These are phyloP conservation scores for Colletotrichum acutatum DNA, from an alignment of 2,329 filamentous ascomycete genomes.

Conservation along the genomic window DNA sequence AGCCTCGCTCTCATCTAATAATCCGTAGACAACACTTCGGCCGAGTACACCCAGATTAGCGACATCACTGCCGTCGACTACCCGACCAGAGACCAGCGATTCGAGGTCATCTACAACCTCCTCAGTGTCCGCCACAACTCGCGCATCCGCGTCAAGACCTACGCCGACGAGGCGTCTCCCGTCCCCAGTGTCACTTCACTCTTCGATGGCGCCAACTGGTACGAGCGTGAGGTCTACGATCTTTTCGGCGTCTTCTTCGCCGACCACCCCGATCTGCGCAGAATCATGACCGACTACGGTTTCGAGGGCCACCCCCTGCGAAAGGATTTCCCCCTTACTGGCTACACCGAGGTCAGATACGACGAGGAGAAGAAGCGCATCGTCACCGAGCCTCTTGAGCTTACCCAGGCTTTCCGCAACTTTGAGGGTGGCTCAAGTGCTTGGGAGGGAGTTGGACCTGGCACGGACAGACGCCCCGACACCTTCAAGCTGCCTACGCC, in stretches of 20 bases:
- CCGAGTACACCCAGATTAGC: slow-evolving; percentile 94
- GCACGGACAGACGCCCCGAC: slow-evolving; percentile 83
- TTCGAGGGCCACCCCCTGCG: slow-evolving; percentile 97
- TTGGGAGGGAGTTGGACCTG: slow-evolving; percentile 74
- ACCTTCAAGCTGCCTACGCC: slow-evolving; percentile 94
- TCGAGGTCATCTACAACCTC: slow-evolving; percentile 98
- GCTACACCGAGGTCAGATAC: slow-evolving; percentile 97
- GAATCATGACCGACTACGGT: slow-evolving; percentile 99
- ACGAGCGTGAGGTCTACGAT: slow-evolving; percentile 97
- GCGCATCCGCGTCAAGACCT: slow-evolving; percentile 97
- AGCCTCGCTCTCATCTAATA: not conserved
- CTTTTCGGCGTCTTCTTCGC: slow-evolving; percentile 97
- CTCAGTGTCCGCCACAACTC: slow-evolving; percentile 96
- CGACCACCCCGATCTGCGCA: slow-evolving; percentile 92
- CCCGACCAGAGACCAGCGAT: slow-evolving; percentile 93
- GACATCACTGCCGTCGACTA: slow-evolving; percentile 96
- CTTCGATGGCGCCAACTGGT: slow-evolving; percentile 98
- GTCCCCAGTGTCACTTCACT: slow-evolving; percentile 88
- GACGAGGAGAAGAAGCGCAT: slow-evolving; percentile 99
- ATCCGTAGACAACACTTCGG: slow-evolving; percentile 84
- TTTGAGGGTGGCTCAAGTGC: slow-evolving; percentile 88
- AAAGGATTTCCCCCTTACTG: slow-evolving; percentile 98
- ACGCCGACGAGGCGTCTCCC: slow-evolving; percentile 94
- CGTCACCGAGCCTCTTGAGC: slow-evolving; percentile 95
- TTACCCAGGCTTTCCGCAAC: slow-evolving; percentile 98